A percentile compares a stretch with the other conserved stretches of the same genome.
phyloP scores from a whole-genome alignment of 2,329 filamentous ascomycete species.

The Amylocarpus encephaloides region DNA sequence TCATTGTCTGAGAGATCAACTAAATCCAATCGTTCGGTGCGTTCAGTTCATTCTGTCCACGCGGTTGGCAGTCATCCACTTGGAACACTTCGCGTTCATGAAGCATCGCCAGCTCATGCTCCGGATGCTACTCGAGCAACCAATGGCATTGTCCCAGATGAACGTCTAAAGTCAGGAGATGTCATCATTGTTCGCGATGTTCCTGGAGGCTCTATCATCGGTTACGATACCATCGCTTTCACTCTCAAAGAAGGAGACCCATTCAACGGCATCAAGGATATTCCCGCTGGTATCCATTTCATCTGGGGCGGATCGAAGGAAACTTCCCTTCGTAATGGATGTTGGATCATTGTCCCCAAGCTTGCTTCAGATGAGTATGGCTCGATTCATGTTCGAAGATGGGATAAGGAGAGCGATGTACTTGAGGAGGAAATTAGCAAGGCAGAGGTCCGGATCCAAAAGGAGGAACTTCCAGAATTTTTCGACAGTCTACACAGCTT shows the following conservation, averaged over 20 bases:
- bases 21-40: constrained; percentile 3
- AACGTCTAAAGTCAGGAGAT: constrained; percentile 36
- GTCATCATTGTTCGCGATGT: constrained; percentile 47
- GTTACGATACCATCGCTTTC: constrained; percentile 35
- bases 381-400: constrained; percentile 41
- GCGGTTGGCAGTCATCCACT: constrained; percentile 35
- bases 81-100: constrained; percentile 38
- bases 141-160: constrained; percentile 5
- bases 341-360: constrained; percentile 43
- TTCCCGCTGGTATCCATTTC: constrained; percentile 52
- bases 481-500: constrained; percentile 25
- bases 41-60: constrained; percentile 23
- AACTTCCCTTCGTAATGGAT: constrained; percentile 47
- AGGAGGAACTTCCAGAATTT: constrained; percentile 30
- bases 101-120: constrained; percentile 20
- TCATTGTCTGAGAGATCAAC: constrained; percentile 17
- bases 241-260: constrained; percentile 42
- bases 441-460: constrained; percentile 41
- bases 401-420: constrained; percentile 51
- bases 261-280: constrained; percentile 48
- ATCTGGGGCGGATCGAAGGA: constrained; percentile 50
- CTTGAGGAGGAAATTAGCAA: constrained; percentile 42
- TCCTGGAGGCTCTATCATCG: constrained; percentile 32
- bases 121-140: constrained; percentile 5
- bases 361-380: constrained; percentile 25